These are phyloP conservation scores for Suaeda aralocaspica DNA, from an alignment of 148 eudicot species.

Conservation along the genomic window DNA sequence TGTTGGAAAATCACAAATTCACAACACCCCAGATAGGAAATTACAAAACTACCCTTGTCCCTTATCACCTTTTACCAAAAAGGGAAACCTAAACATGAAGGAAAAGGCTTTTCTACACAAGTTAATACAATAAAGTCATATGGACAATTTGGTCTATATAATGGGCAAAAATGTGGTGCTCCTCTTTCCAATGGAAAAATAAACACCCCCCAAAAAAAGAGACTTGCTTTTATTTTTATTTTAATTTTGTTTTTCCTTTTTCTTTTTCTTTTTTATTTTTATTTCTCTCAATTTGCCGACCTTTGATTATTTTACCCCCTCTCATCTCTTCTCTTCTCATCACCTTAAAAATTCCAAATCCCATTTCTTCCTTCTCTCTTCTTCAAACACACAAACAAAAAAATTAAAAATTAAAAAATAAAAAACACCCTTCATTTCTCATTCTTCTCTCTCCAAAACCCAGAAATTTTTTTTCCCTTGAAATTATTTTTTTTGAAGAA, in stretches of 20 bases:
- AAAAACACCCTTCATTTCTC: conserved; percentile 11
- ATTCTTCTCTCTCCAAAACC: conserved; percentile 2
- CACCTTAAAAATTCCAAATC: conserved; percentile 8
- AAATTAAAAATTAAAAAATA: background rate
- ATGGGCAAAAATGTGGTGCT: conserved; percentile 19
- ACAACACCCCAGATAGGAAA: background rate
- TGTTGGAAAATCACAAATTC: conserved; percentile 22
- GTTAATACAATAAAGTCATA: conserved; percentile 18
- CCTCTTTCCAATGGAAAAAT: conserved; percentile 23
- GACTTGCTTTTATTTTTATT: background rate
- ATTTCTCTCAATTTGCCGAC: conserved; percentile 39
- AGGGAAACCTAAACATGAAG: conserved; percentile 18
- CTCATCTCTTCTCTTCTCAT: background rate
- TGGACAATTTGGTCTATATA: conserved; percentile 13
- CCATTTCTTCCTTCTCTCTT: background rate
- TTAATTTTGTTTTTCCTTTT: background rate
- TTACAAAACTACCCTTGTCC: conserved; percentile 18
- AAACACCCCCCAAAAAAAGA: too few species aligned
- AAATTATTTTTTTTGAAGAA: background rate
- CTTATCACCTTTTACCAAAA: background rate
- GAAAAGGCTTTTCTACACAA: background rate
- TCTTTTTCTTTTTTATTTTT: conserved; percentile 6
- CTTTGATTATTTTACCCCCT: conserved; percentile 27
- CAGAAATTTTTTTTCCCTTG: background rate
- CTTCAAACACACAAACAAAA: background rate